phyloP scores from a whole-genome alignment of 2,329 filamentous ascomycete genomes.

The Ophiocordyceps camponoti-rufipedis region DNA sequence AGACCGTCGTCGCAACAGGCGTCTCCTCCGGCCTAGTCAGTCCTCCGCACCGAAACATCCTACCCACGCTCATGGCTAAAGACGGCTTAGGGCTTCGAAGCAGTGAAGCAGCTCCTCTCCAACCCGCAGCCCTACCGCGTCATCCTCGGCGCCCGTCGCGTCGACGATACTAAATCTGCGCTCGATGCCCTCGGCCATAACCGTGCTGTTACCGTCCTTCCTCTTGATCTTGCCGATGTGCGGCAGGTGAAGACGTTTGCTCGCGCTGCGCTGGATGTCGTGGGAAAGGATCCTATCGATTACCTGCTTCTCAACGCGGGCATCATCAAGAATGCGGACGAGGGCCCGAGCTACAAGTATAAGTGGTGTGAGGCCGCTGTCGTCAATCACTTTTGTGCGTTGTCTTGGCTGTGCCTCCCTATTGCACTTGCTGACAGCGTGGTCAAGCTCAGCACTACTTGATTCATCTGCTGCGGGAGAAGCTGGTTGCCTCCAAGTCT shows the following conservation, averaged over 20 bases:
- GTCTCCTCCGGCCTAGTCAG: slow-evolving; percentile 1
- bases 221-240: slow-evolving; percentile 27
- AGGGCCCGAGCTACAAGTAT: slow-evolving; percentile 19
- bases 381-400: slow-evolving; percentile 33
- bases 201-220: slow-evolving; percentile 22
- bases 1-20: slow-evolving; percentile 1
- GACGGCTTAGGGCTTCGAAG: slow-evolving; percentile 26
- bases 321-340: slow-evolving; percentile 16
- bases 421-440: neutral
- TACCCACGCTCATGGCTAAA: neutral
- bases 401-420: neutral
- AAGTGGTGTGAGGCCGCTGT: slow-evolving; percentile 31
- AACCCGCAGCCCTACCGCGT: slow-evolving; percentile 26
- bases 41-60: neutral
- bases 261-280: slow-evolving; percentile 18
- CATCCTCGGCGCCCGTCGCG: slow-evolving; percentile 30
- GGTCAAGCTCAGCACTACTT: slow-evolving; percentile 33
- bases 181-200: slow-evolving; percentile 24
- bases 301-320: slow-evolving; percentile 32
- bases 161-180: slow-evolving; percentile 19
- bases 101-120: slow-evolving; percentile 29
- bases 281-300: slow-evolving; percentile 24
- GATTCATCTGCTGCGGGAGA: slow-evolving; percentile 27
- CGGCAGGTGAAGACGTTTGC: slow-evolving; percentile 27
- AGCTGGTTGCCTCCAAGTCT: slow-evolving; percentile 24